Conservation (phyloP, 441 rosid genomes). For the Croton setiger region DNA sequence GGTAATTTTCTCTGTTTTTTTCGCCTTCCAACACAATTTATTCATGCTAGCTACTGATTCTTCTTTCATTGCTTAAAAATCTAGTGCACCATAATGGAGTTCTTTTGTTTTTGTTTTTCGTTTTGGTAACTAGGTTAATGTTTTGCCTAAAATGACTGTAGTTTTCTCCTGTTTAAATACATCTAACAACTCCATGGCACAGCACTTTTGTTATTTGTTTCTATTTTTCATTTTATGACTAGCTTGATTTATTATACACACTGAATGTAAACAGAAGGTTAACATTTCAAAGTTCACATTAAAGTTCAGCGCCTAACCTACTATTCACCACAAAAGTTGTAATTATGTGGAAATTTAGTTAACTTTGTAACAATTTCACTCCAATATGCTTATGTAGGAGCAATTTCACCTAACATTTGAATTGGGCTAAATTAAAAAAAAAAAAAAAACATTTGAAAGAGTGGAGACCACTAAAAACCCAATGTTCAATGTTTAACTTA, state of each 20-base stretch:
- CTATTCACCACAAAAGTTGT: no score
- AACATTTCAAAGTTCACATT: not conserved
- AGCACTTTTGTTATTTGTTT: not conserved
- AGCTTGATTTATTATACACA: not conserved
- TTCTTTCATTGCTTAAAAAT: slow-evolving; percentile 1
- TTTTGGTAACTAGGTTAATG: not conserved
- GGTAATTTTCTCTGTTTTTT: slow-evolving; percentile 42
- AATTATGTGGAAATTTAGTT: no score
- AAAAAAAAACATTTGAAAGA: no score
- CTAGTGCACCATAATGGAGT: not conserved
- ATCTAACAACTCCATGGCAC: not conserved
- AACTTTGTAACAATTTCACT: no score
- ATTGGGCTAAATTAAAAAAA: no score
- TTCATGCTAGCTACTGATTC: not conserved
- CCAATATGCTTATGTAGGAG: no score
- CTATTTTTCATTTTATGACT: not conserved
- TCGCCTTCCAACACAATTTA: not conserved
- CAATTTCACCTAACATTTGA: no score
- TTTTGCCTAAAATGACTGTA: not conserved
- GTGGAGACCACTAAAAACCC: no score
- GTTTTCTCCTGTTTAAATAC: not conserved
- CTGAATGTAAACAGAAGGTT: not conserved
- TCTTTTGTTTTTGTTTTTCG: not conserved
- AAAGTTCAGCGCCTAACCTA: not conserved
- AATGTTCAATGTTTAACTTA: no score